Evolutionary conservation across 352 stramenopile genomes (phyloP).

Genomic region (Elongisporangium undulatum): DNA sequence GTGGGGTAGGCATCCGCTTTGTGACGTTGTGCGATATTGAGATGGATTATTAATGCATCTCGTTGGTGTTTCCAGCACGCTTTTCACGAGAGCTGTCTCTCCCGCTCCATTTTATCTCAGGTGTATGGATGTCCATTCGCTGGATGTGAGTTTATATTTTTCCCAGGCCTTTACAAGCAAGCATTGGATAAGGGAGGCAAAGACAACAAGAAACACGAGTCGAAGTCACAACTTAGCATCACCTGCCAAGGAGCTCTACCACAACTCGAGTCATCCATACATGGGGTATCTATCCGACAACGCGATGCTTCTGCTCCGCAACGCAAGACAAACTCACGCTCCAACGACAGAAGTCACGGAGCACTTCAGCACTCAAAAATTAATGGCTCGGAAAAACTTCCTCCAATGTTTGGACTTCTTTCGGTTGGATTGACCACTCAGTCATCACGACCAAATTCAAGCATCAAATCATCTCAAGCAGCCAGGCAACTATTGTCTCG

Average conservation of each 20-base stretch:
- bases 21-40: not conserved
- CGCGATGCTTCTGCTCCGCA: not conserved
- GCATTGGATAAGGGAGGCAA: slow-evolving; percentile 10
- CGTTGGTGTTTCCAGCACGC: slow-evolving; percentile 36
- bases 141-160: slow-evolving; percentile 41
- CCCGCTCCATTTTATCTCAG: slow-evolving; percentile 62
- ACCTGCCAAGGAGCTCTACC: not conserved
- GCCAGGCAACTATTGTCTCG: not conserved
- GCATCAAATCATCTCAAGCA: not conserved
- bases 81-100: slow-evolving; percentile 76
- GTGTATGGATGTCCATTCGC: slow-evolving; percentile 48
- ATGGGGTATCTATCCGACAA: not conserved
- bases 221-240: not conserved
- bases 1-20: slow-evolving; percentile 33
- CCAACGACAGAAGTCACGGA: not conserved
- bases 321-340: not conserved
- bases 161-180: slow-evolving; percentile 53
- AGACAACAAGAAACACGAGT: not conserved
- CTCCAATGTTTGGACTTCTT: slow-evolving; percentile 6
- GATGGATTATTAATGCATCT: not conserved
- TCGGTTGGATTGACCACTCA: slow-evolving; percentile 1
- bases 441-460: not conserved
- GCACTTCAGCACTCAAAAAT: not conserved
- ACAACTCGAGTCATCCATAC: not conserved
- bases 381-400: not conserved